A percentile compares a stretch with the other conserved stretches of the same genome.
Evolutionary conservation across 225 moss, liverwort and hornwort species (phyloP).

Genomic region (Takakia lepidozioides): DNA sequence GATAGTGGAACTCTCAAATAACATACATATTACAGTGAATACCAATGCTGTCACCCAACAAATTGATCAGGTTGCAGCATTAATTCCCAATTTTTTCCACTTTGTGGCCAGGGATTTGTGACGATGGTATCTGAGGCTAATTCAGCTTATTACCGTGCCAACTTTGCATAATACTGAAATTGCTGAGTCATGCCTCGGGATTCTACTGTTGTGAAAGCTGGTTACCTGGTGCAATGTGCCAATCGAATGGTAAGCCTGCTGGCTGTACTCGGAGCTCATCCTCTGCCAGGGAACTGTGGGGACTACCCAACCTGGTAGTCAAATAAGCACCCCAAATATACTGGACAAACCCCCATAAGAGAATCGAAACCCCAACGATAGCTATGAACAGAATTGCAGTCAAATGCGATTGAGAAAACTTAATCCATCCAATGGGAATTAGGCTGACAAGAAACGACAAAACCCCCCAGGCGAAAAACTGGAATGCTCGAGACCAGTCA

Average conservation of each 20-base stretch:
- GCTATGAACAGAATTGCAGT: conserved; percentile 37
- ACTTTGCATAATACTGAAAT: too few species aligned
- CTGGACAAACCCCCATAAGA: conserved; percentile 41
- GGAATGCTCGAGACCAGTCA: conserved; percentile 44
- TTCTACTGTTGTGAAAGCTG: too few species aligned
- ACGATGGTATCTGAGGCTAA: too few species aligned
- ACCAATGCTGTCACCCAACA: too few species aligned
- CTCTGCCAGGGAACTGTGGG: conserved; percentile 32
- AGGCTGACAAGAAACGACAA: conserved; percentile 42
- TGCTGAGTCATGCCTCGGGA: too few species aligned
- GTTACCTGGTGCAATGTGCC: conserved; percentile 50
- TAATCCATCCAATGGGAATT: conserved; percentile 53
- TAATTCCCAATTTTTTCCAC: too few species aligned
- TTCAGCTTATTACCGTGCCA: too few species aligned
- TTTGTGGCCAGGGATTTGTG: too few species aligned
- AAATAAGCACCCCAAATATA: conserved; percentile 47
- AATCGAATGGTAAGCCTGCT: conserved; percentile 40
- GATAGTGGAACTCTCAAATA: too few species aligned
- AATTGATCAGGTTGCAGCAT: too few species aligned
- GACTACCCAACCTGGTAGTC: too few species aligned
- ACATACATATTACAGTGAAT: too few species aligned
- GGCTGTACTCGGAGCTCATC: conserved; percentile 17
- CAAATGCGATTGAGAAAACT: conserved; percentile 35
- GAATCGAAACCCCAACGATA: conserved; percentile 28
- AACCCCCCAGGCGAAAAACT: conserved; percentile 35